Evolutionary conservation across 371 early-diverging fungal genomes (phyloP), one percentile per base, ranked within the genome.

Genomic region (Amoeboaphelidium occidentale): DNA sequence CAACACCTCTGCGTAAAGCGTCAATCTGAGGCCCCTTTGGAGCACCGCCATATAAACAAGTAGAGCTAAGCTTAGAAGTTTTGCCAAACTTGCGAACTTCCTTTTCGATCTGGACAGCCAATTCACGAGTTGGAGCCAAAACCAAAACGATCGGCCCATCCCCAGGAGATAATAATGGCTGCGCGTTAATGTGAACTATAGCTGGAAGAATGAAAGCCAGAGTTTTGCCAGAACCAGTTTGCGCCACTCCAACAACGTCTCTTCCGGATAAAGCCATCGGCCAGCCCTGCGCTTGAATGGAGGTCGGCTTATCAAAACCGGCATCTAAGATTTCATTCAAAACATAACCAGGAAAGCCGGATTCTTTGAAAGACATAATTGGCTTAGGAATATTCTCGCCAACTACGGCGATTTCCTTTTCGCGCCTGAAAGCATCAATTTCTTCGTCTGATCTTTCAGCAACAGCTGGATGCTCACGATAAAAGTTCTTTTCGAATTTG

Each of bases 271-370:
- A 74, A 13, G 97, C 97, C 94, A 94, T 93, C 10, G 98, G 96
- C 96, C 96, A 96, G 47, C 97, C 98, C 63, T 97, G 97, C 23
- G 89, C 79, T 69, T 98, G 99, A 58, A 99, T 98, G 28, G 93
- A 69, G 0, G 98, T 98, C 25, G 99, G 99, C 2, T 66, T 64
- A 23, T 68, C 64, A 68, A 90, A 98, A 1, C 91, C 89, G 47
- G 80, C 74, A 43, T 74, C 71, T 28, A 64, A 53, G 42, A 99
- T 75, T 59, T 86, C 86, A 47, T 76, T 69, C 58, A 96, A 68
- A 23, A 98, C 63, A 47, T 67, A 47, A 6, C 46, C 75, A 17
- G 70, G 70, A 60, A 77, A 76, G 14, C 64, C 58, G 12, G 69
- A 57, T 50, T 75, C 67, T 20, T 62, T 58, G 60, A 80, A 78